Percentiles rank a stretch among this genome's conserved stretches.
Evolutionary conservation across 225 moss, liverwort and hornwort species (phyloP).

Genomic region (Marchantia paleacea): DNA sequence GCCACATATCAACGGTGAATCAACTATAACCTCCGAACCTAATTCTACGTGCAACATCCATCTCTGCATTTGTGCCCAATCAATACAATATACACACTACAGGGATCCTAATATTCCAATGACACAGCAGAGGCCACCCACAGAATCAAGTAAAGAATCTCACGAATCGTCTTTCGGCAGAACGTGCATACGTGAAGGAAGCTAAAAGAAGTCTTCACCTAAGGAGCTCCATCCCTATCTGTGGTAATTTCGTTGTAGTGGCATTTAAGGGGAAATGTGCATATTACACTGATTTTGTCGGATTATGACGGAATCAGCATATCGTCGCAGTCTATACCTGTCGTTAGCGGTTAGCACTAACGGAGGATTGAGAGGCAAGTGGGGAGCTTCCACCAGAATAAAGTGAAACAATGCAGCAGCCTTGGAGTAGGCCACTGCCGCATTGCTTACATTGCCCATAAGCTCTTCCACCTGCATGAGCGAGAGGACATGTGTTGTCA

Average conservation of each 20-base stretch:
- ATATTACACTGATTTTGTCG: conserved; percentile 79
- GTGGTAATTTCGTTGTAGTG: background rate
- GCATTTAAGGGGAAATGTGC: conserved; percentile 12
- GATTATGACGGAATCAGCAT: conserved; percentile 67
- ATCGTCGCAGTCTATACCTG: conserved; percentile 73
- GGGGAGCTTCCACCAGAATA: conserved; percentile 76
- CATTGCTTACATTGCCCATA: conserved; percentile 66
- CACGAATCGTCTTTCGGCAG: background rate
- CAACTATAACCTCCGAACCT: background rate
- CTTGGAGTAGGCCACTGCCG: conserved; percentile 61
- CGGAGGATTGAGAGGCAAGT: conserved; percentile 80
- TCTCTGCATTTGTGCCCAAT: background rate
- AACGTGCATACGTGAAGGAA: background rate
- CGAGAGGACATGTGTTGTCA: background rate
- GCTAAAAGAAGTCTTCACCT: background rate
- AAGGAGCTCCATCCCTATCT: background rate
- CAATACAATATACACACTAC: conserved; percentile 14
- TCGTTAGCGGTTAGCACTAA: conserved; percentile 51
- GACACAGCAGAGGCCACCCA: background rate
- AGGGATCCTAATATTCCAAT: conserved; percentile 7
- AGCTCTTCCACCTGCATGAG: conserved; percentile 80
- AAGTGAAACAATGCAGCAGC: conserved; percentile 72
- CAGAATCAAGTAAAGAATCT: background rate
- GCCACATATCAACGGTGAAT: background rate
- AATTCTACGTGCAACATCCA: background rate